Evolutionary conservation across 2,329 filamentous ascomycete species (phyloP).

Genomic region (Fusarium marasasianum): DNA sequence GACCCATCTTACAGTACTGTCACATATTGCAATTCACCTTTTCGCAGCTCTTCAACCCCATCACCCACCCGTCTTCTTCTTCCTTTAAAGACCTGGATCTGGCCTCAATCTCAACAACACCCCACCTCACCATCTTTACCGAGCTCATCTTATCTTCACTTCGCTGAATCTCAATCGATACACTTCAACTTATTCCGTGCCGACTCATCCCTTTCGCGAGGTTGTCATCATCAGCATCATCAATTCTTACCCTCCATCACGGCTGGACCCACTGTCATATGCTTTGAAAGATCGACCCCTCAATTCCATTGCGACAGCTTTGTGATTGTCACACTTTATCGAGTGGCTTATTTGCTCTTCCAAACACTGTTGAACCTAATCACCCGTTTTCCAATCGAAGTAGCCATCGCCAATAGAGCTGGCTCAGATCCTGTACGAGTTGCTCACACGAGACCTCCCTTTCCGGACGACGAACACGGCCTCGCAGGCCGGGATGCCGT

Average conservation of each 20-base stretch:
- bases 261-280: constrained; percentile 31
- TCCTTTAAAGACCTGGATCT: constrained; percentile 29
- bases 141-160: constrained; percentile 11
- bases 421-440: constrained; percentile 21
- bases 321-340: constrained; percentile 15
- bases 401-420: constrained; percentile 32
- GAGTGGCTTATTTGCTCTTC: constrained; percentile 13
- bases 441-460: constrained; percentile 37
- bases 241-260: constrained; percentile 3
- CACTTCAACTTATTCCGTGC: not conserved
- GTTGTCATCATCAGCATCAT: constrained; percentile 15
- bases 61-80: constrained; percentile 13
- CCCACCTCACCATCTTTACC: constrained; percentile 30
- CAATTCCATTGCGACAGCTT: constrained; percentile 30
- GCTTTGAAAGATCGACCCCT: constrained; percentile 34
- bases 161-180: constrained; percentile 13
- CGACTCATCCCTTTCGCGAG: constrained; percentile 19
- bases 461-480: constrained; percentile 35
- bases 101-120: constrained; percentile 39
- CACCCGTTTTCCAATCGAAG: not conserved
- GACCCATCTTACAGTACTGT: constrained; percentile 28
- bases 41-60: constrained; percentile 10
- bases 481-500: constrained; percentile 44
- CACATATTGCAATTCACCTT: constrained; percentile 15
- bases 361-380: constrained; percentile 7